Conservation (phyloP, 176 grass and related monocot genomes). For the Guadua angustifolia region DNA sequence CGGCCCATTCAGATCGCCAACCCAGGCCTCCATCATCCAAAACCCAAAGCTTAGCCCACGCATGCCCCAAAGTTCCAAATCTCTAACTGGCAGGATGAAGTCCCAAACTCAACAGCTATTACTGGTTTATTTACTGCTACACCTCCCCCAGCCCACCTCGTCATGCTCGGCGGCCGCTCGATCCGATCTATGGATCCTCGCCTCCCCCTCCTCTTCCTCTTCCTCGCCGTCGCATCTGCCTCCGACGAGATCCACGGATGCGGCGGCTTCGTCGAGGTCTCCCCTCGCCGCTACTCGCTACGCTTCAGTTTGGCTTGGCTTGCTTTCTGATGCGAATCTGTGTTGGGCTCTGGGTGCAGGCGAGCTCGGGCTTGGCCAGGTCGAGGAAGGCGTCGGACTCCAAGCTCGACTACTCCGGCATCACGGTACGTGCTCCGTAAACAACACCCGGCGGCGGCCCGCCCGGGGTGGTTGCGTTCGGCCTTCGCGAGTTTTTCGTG, state of each 20-base stretch:
- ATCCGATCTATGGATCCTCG: slow-evolving; percentile 57
- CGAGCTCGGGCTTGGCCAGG: slow-evolving; percentile 73
- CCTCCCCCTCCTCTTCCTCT: slow-evolving; percentile 20
- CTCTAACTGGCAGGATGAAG: neutral
- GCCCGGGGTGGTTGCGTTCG: neutral
- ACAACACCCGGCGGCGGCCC: no score
- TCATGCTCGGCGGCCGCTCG: slow-evolving; percentile 39
- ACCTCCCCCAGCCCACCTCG: neutral
- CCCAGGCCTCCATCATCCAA: neutral
- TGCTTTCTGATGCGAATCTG: slow-evolving; percentile 31
- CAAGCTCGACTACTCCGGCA: slow-evolving; percentile 90
- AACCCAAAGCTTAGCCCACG: neutral
- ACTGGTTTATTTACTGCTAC: neutral
- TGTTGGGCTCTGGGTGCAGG: slow-evolving; percentile 52
- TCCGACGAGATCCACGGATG: slow-evolving; percentile 90
- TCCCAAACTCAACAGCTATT: neutral
- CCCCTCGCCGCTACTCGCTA: neutral
- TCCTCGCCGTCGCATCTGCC: slow-evolving; percentile 24
- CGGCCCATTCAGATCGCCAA: neutral
- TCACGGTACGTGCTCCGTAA: slow-evolving; percentile 55
- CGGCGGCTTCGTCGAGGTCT: slow-evolving; percentile 89
- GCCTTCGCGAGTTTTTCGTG: neutral
- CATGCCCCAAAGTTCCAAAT: neutral
- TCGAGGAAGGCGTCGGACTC: slow-evolving; percentile 72
- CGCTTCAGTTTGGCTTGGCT: slow-evolving; percentile 19